A percentile compares a stretch with the other conserved stretches of the same genome.
Conservation (phyloP, 2,329 filamentous ascomycete genomes). For the Penicillium sp. region DNA sequence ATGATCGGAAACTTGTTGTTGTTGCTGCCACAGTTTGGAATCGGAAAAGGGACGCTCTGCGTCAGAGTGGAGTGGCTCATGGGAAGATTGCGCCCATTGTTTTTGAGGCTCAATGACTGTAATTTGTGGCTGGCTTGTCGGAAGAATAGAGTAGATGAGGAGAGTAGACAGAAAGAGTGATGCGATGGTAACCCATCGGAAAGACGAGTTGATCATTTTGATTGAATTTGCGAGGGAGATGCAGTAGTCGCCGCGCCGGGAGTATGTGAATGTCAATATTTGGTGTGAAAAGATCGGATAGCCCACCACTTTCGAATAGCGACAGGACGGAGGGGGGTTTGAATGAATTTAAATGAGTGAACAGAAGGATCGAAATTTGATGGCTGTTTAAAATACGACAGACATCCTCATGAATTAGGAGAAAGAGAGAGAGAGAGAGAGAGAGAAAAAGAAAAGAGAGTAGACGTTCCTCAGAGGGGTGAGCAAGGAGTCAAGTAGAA, state of each 20-base stretch:
- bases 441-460: too few relatives aligned
- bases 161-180: constrained; percentile 18
- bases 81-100: constrained; percentile 5
- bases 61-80: constrained; percentile 8
- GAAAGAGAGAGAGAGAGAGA: too few relatives aligned
- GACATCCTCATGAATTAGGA: too few relatives aligned
- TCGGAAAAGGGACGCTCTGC: constrained; percentile 1
- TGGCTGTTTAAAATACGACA: too few relatives aligned
- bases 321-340: too few relatives aligned
- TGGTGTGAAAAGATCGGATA: too few relatives aligned
- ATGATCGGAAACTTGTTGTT: neutral
- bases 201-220: constrained; percentile 18
- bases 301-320: too few relatives aligned
- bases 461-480: neutral
- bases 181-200: constrained; percentile 21
- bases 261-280: too few relatives aligned
- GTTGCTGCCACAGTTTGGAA: neutral
- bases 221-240: neutral
- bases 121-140: constrained; percentile 5
- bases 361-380: too few relatives aligned
- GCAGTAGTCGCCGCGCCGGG: too few relatives aligned
- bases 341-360: too few relatives aligned
- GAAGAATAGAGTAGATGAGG: constrained; percentile 16
- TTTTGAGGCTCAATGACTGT: constrained; percentile 1
- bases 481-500: too few relatives aligned